phyloP scores from a whole-genome alignment of 2,329 filamentous ascomycete genomes.

The Fusarium equiseti region DNA sequence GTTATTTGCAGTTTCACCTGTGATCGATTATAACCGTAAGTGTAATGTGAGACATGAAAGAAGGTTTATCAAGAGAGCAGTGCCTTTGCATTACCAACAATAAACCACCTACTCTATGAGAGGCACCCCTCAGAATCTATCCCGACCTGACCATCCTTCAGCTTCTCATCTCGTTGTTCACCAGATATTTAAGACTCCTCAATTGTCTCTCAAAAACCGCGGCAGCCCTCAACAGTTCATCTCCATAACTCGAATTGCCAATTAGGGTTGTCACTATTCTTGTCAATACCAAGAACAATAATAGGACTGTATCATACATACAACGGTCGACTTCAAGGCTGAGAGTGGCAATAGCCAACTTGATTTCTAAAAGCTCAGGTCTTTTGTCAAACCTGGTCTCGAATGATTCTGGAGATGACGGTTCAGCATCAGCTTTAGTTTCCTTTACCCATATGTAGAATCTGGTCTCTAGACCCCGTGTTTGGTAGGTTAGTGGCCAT shows the following conservation, averaged over 20 bases:
- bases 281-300: background rate
- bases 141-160: background rate
- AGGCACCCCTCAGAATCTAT: background rate
- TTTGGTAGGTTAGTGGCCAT: background rate
- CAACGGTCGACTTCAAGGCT: background rate
- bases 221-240: background rate
- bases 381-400: background rate
- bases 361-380: background rate
- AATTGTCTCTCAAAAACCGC: background rate
- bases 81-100: background rate
- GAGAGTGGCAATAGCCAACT: background rate
- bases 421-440: background rate
- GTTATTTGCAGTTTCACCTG: background rate
- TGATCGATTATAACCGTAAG: background rate
- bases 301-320: background rate
- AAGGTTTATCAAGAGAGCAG: background rate
- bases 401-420: background rate
- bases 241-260: background rate
- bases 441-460: background rate
- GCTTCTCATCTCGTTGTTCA: accelerated
- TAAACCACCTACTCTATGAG: background rate
- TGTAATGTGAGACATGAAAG: background rate
- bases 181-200: too few relatives aligned
- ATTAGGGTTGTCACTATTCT: background rate
- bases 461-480: background rate